These are phyloP conservation scores for Scolecobasidium constrictum DNA, from an alignment of 2,329 filamentous ascomycete species.

Conservation along the genomic window DNA sequence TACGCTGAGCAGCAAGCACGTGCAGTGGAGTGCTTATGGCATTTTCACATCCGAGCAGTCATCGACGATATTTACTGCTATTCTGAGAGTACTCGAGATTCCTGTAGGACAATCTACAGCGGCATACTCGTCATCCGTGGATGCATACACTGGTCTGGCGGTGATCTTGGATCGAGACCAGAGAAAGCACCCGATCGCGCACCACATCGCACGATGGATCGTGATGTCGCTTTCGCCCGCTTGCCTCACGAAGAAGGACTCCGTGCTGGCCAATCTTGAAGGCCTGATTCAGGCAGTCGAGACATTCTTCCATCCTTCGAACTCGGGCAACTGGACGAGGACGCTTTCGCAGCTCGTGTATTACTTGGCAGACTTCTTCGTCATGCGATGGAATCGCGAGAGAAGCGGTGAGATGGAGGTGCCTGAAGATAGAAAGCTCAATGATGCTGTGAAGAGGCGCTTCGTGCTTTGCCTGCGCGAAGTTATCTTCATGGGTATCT, in stretches of 20 bases:
- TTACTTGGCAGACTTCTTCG: slow-evolving; percentile 90
- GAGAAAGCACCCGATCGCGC: slow-evolving; percentile 83
- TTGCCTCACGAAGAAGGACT: slow-evolving; percentile 66
- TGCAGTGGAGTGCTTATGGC: slow-evolving; percentile 75
- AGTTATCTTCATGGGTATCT: slow-evolving; percentile 96
- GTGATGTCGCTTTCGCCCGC: slow-evolving; percentile 84
- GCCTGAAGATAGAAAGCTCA: slow-evolving; percentile 68
- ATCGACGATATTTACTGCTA: slow-evolving; percentile 82
- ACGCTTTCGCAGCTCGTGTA: slow-evolving; percentile 83
- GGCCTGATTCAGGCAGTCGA: slow-evolving; percentile 90
- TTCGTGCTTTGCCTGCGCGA: slow-evolving; percentile 86
- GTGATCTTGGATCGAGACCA: slow-evolving; percentile 84
- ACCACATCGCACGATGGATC: slow-evolving; percentile 88
- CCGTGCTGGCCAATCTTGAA: slow-evolving; percentile 74
- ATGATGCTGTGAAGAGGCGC: slow-evolving; percentile 67
- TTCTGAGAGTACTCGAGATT: slow-evolving; percentile 83
- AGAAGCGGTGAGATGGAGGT: slow-evolving; percentile 84
- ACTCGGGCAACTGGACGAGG: slow-evolving; percentile 84
- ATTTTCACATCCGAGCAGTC: slow-evolving; percentile 91
- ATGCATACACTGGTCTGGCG: slow-evolving; percentile 72
- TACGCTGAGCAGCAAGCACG: slow-evolving; percentile 60
- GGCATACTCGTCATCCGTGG: slow-evolving; percentile 70
- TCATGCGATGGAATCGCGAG: slow-evolving; percentile 95
- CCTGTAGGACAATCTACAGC: slow-evolving; percentile 93
- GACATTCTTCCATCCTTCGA: slow-evolving; percentile 98